Evolutionary conservation across 1,284 basidiomycete species (phyloP).

Genomic region (Wolfiporia cocos): DNA sequence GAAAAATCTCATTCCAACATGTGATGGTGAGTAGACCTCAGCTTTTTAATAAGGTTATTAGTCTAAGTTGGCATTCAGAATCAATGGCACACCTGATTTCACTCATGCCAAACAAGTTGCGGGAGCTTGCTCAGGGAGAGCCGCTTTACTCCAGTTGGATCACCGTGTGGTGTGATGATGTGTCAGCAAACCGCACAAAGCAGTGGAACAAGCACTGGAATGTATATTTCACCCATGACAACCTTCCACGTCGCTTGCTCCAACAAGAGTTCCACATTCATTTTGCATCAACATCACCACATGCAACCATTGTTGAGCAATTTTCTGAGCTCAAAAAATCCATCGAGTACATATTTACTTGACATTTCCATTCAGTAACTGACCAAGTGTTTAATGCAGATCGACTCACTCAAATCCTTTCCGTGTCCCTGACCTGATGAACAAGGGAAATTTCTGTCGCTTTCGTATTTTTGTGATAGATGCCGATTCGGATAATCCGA

Average conservation of each 20-base stretch:
- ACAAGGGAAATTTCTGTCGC: conserved; percentile 24
- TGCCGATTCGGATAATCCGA: conserved; percentile 28
- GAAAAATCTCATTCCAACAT: not conserved
- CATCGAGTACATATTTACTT: not conserved
- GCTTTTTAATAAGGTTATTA: not conserved
- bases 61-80: not conserved
- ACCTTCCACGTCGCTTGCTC: conserved; percentile 23
- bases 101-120: not conserved
- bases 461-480: too few species aligned
- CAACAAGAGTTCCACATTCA: conserved; percentile 27
- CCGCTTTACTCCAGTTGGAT: not conserved
- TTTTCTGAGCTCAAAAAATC: conserved; percentile 8
- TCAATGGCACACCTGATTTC: not conserved
- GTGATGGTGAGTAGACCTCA: not conserved
- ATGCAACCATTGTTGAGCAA: conserved; percentile 27
- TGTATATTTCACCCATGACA: conserved; percentile 13
- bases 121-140: not conserved
- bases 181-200: conserved; percentile 14
- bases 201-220: conserved; percentile 17
- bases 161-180: conserved; percentile 1
- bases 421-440: conserved; percentile 6
- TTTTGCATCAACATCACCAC: conserved; percentile 29
- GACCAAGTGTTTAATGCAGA: not conserved
- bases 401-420: not conserved
- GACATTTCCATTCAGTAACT: not conserved